These are phyloP conservation scores for Oryza meridionalis DNA, from an alignment of 176 grass and related monocot genomes.

Conservation along the genomic window DNA sequence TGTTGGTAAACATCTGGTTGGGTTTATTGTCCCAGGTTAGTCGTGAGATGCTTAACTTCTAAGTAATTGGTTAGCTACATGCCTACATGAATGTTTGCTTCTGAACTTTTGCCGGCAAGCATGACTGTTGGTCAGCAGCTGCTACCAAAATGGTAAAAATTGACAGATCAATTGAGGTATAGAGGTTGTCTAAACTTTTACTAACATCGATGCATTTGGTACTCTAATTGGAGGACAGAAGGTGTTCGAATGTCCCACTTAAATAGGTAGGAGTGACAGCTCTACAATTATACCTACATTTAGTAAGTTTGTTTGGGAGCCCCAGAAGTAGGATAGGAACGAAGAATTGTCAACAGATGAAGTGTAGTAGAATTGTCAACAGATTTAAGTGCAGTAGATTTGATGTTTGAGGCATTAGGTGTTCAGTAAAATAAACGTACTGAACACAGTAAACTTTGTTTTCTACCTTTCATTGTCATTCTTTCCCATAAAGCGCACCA, in stretches of 20 bases:
- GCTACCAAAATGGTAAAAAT: conserved; percentile 18
- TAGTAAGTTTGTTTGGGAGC: background rate
- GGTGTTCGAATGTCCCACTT: background rate
- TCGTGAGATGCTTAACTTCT: conserved; percentile 25
- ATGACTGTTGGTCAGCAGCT: conserved; percentile 24
- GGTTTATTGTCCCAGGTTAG: background rate
- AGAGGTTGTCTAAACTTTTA: conserved; percentile 27
- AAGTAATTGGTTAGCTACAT: conserved; percentile 12
- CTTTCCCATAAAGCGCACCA: conserved; percentile 24
- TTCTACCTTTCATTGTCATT: conserved; percentile 26
- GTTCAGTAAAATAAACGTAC: conserved; percentile 4
- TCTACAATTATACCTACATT: background rate
- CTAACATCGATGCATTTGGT: background rate
- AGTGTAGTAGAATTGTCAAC: too few relatives aligned
- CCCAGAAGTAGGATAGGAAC: conserved; percentile 13
- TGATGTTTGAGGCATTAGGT: background rate
- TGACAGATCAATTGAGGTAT: background rate
- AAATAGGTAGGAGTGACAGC: background rate
- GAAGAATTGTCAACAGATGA: conserved; percentile 16
- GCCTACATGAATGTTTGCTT: background rate
- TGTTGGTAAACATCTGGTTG: conserved; percentile 17
- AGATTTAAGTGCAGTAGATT: conserved; percentile 2
- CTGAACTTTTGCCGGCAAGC: conserved; percentile 8
- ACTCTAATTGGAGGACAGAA: background rate
- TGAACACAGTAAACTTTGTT: conserved; percentile 13